A percentile compares a stretch with the other conserved stretches of the same genome.
phyloP scores from a whole-genome alignment of 441 rosid species.

The Pelargonium australe region DNA sequence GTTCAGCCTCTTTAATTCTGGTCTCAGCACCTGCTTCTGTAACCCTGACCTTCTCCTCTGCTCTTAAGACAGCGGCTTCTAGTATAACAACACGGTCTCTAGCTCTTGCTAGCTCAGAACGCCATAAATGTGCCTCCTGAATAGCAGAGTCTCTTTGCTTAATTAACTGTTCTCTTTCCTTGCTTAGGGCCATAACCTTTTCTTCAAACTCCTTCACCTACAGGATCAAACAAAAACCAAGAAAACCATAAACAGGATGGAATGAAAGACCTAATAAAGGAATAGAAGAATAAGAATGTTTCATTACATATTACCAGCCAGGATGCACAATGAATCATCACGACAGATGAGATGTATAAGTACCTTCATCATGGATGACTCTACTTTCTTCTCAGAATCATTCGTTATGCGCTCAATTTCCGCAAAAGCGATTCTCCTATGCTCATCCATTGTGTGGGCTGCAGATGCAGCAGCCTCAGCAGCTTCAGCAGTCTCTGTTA shows the following conservation, averaged over 20 bases:
- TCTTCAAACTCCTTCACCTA: conserved; percentile 72
- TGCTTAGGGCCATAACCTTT: conserved; percentile 43
- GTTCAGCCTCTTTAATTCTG: conserved; percentile 65
- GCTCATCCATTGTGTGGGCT: conserved; percentile 87
- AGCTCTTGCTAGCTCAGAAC: conserved; percentile 91
- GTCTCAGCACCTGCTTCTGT: conserved; percentile 72
- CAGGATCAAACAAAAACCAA: neutral
- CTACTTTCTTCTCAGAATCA: conserved; percentile 50
- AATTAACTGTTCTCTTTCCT: conserved; percentile 65
- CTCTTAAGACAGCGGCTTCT: conserved; percentile 83
- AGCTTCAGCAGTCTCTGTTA: conserved; percentile 98
- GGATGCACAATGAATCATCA: too few species aligned
- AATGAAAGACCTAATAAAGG: too few species aligned
- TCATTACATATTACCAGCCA: too few species aligned
- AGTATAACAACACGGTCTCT: conserved; percentile 78
- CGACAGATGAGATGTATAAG: conserved; percentile 13
- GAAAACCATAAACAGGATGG: too few species aligned
- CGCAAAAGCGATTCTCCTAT: conserved; percentile 60
- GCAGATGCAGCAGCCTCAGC: conserved; percentile 95
- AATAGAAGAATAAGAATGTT: too few species aligned
- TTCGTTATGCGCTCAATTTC: conserved; percentile 65
- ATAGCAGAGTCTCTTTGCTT: conserved; percentile 81
- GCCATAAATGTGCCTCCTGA: conserved; percentile 89
- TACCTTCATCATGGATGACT: conserved; percentile 54
- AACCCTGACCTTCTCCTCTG: conserved; percentile 85